Evolutionary conservation across 495 filamentous ascomycete species (phyloP).

Genomic region (Aspergillus cavernicola): DNA sequence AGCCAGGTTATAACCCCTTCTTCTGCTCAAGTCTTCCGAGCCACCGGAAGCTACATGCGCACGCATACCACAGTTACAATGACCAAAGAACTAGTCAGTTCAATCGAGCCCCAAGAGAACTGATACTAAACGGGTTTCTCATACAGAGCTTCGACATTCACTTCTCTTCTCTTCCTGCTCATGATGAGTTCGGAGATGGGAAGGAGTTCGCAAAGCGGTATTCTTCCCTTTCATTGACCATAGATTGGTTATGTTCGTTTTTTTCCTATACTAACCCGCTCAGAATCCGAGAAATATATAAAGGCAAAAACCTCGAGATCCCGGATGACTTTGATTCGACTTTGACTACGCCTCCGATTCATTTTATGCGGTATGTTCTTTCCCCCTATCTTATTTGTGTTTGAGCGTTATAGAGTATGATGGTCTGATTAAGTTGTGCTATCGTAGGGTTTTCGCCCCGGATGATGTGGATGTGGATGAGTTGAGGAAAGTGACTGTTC

Average conservation of each 20-base stretch:
- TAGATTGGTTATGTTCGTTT: too few species aligned
- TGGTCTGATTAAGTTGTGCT: too few species aligned
- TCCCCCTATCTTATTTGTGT: not conserved
- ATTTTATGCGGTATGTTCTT: slow-evolving; percentile 20
- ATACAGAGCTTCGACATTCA: slow-evolving; percentile 23
- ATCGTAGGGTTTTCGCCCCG: slow-evolving; percentile 16
- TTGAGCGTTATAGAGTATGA: not conserved
- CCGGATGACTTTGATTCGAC: slow-evolving; percentile 20
- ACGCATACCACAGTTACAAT: too few species aligned
- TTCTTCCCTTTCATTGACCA: not conserved
- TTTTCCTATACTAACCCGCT: not conserved
- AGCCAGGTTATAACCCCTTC: too few species aligned
- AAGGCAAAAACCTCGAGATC: slow-evolving; percentile 14
- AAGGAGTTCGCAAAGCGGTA: slow-evolving; percentile 16
- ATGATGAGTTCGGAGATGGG: slow-evolving; percentile 22
- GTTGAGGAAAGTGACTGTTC: slow-evolving; percentile 15
- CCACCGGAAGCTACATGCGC: too few species aligned
- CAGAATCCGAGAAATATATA: slow-evolving; percentile 19
- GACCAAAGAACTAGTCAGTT: slow-evolving; percentile 10
- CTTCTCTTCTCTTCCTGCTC: slow-evolving; percentile 19
- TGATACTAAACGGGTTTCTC: not conserved
- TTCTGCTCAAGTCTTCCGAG: too few species aligned
- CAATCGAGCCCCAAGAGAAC: not conserved
- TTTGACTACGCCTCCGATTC: slow-evolving; percentile 17
- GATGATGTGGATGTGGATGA: slow-evolving; percentile 16